Conservation (phyloP, 305 asterid species). For the Solanum aculeatissimum region DNA sequence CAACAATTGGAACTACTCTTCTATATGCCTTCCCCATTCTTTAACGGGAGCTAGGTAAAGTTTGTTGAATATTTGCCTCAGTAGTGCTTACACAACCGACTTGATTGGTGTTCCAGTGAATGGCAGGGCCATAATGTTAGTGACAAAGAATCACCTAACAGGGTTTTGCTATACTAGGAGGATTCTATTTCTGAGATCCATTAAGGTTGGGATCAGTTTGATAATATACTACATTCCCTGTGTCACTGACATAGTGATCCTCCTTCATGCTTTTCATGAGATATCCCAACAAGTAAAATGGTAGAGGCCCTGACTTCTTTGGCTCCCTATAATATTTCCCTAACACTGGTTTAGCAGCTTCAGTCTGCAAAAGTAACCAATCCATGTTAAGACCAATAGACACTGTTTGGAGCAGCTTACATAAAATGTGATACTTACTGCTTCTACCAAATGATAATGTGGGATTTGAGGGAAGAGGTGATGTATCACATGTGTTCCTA, state of each 20-base stretch:
- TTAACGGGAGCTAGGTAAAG: not conserved
- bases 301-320: constrained; percentile 52
- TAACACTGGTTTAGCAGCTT: constrained; percentile 61
- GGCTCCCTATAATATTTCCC: constrained; percentile 86
- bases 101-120: too few species aligned
- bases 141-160: not conserved
- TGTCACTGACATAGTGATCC: constrained; percentile 75
- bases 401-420: not conserved
- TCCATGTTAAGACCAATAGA: not conserved
- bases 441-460: constrained; percentile 81
- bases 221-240: constrained; percentile 65
- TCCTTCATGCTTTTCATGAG: constrained; percentile 45
- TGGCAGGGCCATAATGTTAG: not conserved
- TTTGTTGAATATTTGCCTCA: not conserved
- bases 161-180: not conserved
- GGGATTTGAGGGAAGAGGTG: constrained; percentile 98
- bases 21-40: not conserved
- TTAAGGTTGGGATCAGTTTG: constrained; percentile 38
- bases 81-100: not conserved
- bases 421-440: constrained; percentile 39
- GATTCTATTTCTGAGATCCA: constrained; percentile 5
- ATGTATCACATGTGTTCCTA: constrained; percentile 92
- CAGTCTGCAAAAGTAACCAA: constrained; percentile 40
- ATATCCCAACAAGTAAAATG: constrained; percentile 50
- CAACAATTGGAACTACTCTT: not conserved